These are phyloP conservation scores for Oenanthe javanica DNA, from an alignment of 140 eudicot genomes.

Conservation along the genomic window DNA sequence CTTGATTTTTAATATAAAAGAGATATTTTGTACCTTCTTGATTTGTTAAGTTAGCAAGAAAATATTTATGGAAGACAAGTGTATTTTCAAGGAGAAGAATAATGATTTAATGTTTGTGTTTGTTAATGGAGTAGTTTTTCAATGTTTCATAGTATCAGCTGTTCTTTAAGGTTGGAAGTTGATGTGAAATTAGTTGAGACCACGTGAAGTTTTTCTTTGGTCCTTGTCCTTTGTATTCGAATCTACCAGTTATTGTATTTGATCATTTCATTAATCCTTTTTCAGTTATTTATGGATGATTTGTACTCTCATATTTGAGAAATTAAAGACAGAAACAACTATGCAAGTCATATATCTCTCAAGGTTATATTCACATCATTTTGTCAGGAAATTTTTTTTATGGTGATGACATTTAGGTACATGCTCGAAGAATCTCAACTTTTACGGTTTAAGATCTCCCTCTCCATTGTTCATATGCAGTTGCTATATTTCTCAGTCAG, in stretches of 20 bases:
- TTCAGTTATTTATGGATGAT: neutral
- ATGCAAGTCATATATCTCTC: neutral
- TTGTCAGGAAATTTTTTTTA: neutral
- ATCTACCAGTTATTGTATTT: neutral
- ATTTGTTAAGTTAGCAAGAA: neutral
- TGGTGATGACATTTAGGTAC: neutral
- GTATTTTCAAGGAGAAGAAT: neutral
- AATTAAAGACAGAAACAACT: neutral
- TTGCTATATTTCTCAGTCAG: neutral
- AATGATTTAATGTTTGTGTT: neutral
- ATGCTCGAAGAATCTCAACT: neutral
- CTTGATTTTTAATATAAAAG: constrained; percentile 12
- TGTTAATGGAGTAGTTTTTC: neutral
- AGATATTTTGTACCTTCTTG: neutral
- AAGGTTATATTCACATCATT: neutral
- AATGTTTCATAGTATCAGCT: neutral
- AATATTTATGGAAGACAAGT: neutral
- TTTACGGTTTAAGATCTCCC: neutral
- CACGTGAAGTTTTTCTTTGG: neutral
- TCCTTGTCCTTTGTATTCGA: neutral
- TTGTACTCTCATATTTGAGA: neutral
- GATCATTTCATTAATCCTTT: neutral
- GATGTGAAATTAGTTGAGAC: neutral
- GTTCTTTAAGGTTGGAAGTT: neutral
- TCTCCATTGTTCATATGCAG: neutral